These are phyloP conservation scores for Ramularia collo-cygni DNA, from an alignment of 2,329 filamentous ascomycete species.

Conservation along the genomic window DNA sequence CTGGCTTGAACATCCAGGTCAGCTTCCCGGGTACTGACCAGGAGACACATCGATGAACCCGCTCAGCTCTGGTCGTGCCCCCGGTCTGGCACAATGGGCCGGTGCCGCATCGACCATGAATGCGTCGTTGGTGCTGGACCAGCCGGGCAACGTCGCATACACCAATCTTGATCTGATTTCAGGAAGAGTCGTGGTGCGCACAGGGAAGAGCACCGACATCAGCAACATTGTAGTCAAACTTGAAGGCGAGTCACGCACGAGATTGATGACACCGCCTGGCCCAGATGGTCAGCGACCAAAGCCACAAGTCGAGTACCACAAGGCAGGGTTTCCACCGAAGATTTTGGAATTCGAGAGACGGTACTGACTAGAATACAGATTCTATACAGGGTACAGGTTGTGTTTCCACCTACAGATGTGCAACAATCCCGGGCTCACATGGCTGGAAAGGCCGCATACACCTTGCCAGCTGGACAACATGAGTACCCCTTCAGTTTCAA, in stretches of 20 bases:
- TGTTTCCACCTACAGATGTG: constrained; percentile 31
- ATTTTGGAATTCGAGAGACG: too few relatives aligned
- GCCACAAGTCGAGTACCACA: constrained; percentile 46
- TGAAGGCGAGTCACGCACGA: constrained; percentile 69
- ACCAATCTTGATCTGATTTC: constrained; percentile 71
- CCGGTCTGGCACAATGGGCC: constrained; percentile 13
- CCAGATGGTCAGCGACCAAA: constrained; percentile 37
- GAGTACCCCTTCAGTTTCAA: constrained; percentile 75
- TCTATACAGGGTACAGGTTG: constrained; percentile 64
- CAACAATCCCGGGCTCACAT: constrained; percentile 32
- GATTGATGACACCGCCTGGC: constrained; percentile 48
- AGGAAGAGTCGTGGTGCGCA: constrained; percentile 47
- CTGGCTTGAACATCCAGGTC: background rate
- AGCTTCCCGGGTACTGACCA: too few relatives aligned
- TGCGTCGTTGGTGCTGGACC: constrained; percentile 29
- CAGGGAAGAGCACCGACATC: constrained; percentile 40
- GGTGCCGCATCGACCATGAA: constrained; percentile 16
- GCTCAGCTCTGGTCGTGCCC: constrained; percentile 2
- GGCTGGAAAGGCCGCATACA: constrained; percentile 41
- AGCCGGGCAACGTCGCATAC: constrained; percentile 26
- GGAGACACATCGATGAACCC: constrained; percentile 3
- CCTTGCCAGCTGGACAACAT: constrained; percentile 62
- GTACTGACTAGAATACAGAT: constrained; percentile 45
- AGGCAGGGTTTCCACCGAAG: constrained; percentile 29
- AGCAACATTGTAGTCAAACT: constrained; percentile 67